These are phyloP conservation scores for Reutealis trisperma DNA, from an alignment of 345 rosid genomes.

Conservation along the genomic window DNA sequence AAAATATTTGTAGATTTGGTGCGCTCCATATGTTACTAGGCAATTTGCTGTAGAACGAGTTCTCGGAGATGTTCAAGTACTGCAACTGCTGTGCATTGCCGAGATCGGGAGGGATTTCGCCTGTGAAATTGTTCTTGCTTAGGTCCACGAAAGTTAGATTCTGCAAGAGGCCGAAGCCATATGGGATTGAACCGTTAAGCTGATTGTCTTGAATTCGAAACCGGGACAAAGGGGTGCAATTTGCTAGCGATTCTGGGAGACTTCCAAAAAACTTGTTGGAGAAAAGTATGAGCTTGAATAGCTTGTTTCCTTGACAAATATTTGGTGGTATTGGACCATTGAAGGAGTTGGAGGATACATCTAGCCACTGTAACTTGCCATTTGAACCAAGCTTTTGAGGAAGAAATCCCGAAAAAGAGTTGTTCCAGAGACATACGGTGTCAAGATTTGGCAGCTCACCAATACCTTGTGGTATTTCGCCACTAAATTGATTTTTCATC, in stretches of 20 bases:
- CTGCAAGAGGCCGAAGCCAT: slow-evolving; percentile 61
- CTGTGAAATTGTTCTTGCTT: slow-evolving; percentile 69
- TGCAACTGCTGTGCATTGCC: slow-evolving; percentile 60
- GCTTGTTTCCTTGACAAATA: slow-evolving; percentile 72
- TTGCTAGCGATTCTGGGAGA: slow-evolving; percentile 55
- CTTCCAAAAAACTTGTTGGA: slow-evolving; percentile 59
- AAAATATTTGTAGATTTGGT: slow-evolving; percentile 64
- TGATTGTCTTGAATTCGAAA: slow-evolving; percentile 67
- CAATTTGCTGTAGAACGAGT: slow-evolving; percentile 48
- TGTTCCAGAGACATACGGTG: slow-evolving; percentile 70
- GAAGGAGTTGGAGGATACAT: slow-evolving; percentile 75
- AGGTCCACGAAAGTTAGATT: slow-evolving; percentile 71
- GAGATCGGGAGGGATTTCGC: slow-evolving; percentile 67
- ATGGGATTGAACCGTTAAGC: slow-evolving; percentile 68
- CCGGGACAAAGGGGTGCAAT: slow-evolving; percentile 63
- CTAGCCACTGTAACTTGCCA: slow-evolving; percentile 55
- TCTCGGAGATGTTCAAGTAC: slow-evolving; percentile 72
- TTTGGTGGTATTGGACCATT: slow-evolving; percentile 72
- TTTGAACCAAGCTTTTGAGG: slow-evolving; percentile 77
- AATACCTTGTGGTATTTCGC: slow-evolving; percentile 64
- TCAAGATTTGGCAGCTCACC: slow-evolving; percentile 63
- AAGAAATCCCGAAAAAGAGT: slow-evolving; percentile 61
- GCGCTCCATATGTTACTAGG: slow-evolving; percentile 71
- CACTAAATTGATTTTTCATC: slow-evolving; percentile 57
- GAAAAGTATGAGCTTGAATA: slow-evolving; percentile 82